A percentile compares a stretch with the other conserved stretches of the same genome.
Evolutionary conservation across 1,139 yeast species (phyloP).

Genomic region (Martiniozyma asiatica): DNA sequence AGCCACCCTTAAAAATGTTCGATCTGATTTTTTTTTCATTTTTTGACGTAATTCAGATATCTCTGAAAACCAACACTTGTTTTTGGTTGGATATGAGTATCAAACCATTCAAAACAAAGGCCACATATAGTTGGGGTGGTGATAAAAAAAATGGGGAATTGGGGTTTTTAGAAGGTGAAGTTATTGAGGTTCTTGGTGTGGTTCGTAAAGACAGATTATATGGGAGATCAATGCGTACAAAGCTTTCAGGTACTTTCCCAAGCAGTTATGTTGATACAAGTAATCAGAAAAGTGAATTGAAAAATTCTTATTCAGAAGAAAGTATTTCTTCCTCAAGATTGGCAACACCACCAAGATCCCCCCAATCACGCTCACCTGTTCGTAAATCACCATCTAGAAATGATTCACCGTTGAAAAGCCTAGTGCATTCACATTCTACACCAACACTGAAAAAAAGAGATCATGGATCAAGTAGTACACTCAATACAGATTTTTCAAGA

Average conservation of each 20-base stretch:
- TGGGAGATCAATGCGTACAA: constrained; percentile 71
- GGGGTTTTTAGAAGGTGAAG: constrained; percentile 88
- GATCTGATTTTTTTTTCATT: no score
- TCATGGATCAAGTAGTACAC: constrained; percentile 4
- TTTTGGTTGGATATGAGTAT: no score
- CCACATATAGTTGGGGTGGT: constrained; percentile 23
- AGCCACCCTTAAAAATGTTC: no score
- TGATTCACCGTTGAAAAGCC: constrained; percentile 6
- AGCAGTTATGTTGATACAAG: constrained; percentile 60
- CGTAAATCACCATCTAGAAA: constrained; percentile 5
- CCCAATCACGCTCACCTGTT: no score
- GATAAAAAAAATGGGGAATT: constrained; percentile 56
- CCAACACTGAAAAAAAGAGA: no score
- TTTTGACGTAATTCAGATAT: no score
- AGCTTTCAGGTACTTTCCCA: constrained; percentile 78
- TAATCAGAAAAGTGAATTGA: constrained; percentile 13
- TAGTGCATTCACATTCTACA: no score
- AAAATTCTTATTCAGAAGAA: no score
- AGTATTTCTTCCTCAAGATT: constrained; percentile 13
- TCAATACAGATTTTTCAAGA: constrained; percentile 4
- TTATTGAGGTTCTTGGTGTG: constrained; percentile 66
- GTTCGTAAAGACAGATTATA: constrained; percentile 93
- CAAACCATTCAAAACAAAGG: constrained; percentile 19
- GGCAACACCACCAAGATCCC: constrained; percentile 5
- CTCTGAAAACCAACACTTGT: no score